Base-by-base conservation (phyloP, 208 protist genomes). In the Tritrichomonas foetus region DNA sequence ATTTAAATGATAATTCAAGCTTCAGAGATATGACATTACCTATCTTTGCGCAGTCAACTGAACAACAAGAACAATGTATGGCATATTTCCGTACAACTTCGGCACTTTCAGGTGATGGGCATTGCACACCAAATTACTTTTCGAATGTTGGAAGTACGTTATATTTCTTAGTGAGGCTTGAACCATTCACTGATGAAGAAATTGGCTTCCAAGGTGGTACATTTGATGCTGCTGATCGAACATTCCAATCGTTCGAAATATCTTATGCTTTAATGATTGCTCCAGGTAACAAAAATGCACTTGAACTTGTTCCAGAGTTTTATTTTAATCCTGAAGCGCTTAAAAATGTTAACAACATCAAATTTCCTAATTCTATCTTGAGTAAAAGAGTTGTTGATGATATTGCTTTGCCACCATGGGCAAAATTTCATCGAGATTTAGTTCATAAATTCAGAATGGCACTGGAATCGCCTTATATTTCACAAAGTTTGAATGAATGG, bases 161-260 rank as follows among this genome's bases (percentile, higher is more conserved):
- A 27, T 89, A 89, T 39, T 89, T 39, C 47, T 36, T 89, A 11
- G 78, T 89, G 0, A 27, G 78, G 8, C 16, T 20, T 55, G 78
- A 89, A 39, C 41, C 78, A 39, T 53, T 89, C 47, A 89, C 78
- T 33, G 30, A 53, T 9, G 47, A 57, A 57, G 47, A 89, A 3
- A 89, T 89, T 27, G 33, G 16, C 27, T 92, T 95, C 49, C 69
- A 95, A 69, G 97, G 97, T 44, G 97, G 97, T n/a, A 96, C 97
- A 72, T 99, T 99, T 14, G 72, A 92, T 53, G 39, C 50, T 22
- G 75, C 49, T 1, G 53, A 57, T 41, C 25, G 72, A 66, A 64
- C 41, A 49, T 92, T 92, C 47, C 36, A 72, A 5, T 78, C 93
- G 22, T 72, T 94, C 47, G 36, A 66, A 9, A 64, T 66, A 16